Percentiles rank a stretch among this genome's conserved stretches.
phyloP scores from a whole-genome alignment of 352 stramenopile species.

The Globisporangium middletonii region DNA sequence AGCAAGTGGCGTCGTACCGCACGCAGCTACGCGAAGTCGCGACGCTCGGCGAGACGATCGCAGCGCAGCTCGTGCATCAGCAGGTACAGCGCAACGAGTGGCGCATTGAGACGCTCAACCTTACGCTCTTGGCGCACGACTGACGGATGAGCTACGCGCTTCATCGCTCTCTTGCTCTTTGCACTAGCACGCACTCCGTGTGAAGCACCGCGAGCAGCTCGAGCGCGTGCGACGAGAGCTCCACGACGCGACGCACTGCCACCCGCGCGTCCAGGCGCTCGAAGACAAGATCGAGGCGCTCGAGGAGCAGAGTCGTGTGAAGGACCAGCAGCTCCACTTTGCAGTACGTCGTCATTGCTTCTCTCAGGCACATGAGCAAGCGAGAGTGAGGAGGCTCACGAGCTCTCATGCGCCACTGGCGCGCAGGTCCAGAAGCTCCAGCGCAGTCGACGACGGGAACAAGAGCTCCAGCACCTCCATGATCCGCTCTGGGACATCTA shows the following conservation, averaged over 20 bases:
- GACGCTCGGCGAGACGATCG: slow-evolving; percentile 59
- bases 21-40: slow-evolving; percentile 39
- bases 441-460: slow-evolving; percentile 60
- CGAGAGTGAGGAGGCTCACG: slow-evolving; percentile 4
- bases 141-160: neutral
- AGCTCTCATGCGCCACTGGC: neutral
- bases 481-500: slow-evolving; percentile 65
- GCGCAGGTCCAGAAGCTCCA: slow-evolving; percentile 64
- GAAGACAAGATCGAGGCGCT: slow-evolving; percentile 35
- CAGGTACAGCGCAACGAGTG: slow-evolving; percentile 27
- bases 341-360: slow-evolving; percentile 18
- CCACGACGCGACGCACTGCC: slow-evolving; percentile 31
- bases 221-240: slow-evolving; percentile 36
- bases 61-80: slow-evolving; percentile 57
- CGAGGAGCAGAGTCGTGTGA: slow-evolving; percentile 29
- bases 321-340: slow-evolving; percentile 63
- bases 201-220: slow-evolving; percentile 41
- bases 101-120: neutral
- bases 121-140: neutral
- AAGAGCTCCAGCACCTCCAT: slow-evolving; percentile 54
- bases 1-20: slow-evolving; percentile 29
- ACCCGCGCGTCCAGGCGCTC: slow-evolving; percentile 44
- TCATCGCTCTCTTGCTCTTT: neutral
- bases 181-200: slow-evolving; percentile 43
- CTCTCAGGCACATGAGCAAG: neutral